A percentile compares a stretch with the other conserved stretches of the same genome.
Evolutionary conservation across 2,329 filamentous ascomycete species (phyloP).

Genomic region (Endoconidiophora laricicola): DNA sequence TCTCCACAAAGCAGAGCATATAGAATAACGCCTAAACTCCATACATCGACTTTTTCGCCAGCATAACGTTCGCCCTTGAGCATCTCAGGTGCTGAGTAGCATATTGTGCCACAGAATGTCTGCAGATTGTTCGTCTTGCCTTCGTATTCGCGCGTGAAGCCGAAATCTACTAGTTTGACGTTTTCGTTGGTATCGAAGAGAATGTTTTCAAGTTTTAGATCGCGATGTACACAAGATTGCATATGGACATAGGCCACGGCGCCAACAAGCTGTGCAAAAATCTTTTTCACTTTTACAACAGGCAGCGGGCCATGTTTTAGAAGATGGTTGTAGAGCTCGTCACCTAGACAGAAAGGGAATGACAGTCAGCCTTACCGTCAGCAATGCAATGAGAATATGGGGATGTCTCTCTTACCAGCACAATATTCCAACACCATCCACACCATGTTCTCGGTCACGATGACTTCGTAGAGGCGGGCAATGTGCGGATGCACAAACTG

Average conservation of each 20-base stretch:
- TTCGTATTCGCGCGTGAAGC: constrained; percentile 94
- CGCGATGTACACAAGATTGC: constrained; percentile 89
- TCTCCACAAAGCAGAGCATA: constrained; percentile 72
- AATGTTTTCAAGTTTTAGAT: constrained; percentile 68
- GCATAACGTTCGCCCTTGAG: constrained; percentile 96
- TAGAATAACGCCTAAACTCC: constrained; percentile 73
- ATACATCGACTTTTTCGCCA: constrained; percentile 94
- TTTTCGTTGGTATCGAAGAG: constrained; percentile 91
- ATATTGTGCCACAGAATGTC: constrained; percentile 94
- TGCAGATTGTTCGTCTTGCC: constrained; percentile 87
- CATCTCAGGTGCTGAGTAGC: constrained; percentile 97
- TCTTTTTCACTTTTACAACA: constrained; percentile 77
- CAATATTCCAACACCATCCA: constrained; percentile 98
- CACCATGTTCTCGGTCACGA: constrained; percentile 85
- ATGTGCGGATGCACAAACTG: constrained; percentile 98
- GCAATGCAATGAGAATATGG: constrained; percentile 1
- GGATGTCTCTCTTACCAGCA: constrained; percentile 41
- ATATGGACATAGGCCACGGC: constrained; percentile 90
- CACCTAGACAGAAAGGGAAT: constrained; percentile 37
- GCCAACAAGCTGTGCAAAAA: constrained; percentile 88
- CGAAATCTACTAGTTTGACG: constrained; percentile 95
- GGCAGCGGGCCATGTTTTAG: constrained; percentile 72
- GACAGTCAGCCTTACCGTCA: not conserved
- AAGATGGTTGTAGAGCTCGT: constrained; percentile 94
- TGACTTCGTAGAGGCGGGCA: constrained; percentile 89